Evolutionary conservation across 164 flowering plant genomes (phyloP).

Genomic region (Tetracentron sinense): DNA sequence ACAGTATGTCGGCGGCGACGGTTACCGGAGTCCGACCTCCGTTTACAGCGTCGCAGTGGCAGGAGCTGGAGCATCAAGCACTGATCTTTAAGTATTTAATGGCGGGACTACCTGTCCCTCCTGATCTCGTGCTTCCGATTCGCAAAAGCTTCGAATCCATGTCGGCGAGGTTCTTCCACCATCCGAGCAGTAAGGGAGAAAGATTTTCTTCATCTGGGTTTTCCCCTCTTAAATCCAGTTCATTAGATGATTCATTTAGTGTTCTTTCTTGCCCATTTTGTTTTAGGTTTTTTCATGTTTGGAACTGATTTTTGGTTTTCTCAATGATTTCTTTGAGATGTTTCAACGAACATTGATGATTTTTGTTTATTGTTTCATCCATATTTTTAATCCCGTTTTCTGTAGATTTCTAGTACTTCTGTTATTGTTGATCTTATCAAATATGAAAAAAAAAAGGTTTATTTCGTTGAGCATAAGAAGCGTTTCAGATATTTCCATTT

Average conservation of each 20-base stretch:
- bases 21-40: constrained; percentile 28
- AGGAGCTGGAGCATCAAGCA: constrained; percentile 49
- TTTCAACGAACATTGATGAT: too few relatives aligned
- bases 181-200: constrained; percentile 30
- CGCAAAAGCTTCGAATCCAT: constrained; percentile 43
- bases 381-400: neutral
- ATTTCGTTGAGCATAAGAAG: neutral
- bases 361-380: neutral
- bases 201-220: neutral
- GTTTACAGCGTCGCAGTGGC: constrained; percentile 44
- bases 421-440: too few relatives aligned
- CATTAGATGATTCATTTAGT: too few relatives aligned
- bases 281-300: too few relatives aligned
- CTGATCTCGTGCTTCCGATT: constrained; percentile 45
- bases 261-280: too few relatives aligned
- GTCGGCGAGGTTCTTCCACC: constrained; percentile 43
- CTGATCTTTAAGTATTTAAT: constrained; percentile 42
- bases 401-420: neutral
- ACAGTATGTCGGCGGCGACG: constrained; percentile 10
- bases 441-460: too few relatives aligned
- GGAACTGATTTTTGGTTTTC: too few relatives aligned
- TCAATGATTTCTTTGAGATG: too few relatives aligned
- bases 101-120: constrained; percentile 49
- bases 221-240: too few relatives aligned
- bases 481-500: neutral